A percentile compares a stretch with the other conserved stretches of the same genome.
phyloP scores from a whole-genome alignment of 345 rosid genomes.

The Syzygium oleosum region DNA sequence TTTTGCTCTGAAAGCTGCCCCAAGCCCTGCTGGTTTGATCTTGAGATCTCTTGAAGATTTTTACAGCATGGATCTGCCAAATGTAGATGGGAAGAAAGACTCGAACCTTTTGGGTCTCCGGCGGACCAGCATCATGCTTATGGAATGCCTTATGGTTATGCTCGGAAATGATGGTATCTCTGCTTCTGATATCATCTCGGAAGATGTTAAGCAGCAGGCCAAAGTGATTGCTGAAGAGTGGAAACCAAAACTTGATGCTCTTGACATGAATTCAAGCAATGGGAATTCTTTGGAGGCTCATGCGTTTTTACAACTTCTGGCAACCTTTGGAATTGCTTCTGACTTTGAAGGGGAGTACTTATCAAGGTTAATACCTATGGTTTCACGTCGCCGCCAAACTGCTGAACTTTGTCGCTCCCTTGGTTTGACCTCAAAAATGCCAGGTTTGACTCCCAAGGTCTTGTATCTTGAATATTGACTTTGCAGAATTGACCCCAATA shows the following conservation, averaged over 20 bases:
- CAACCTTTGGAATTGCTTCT: constrained; percentile 81
- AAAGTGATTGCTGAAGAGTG: constrained; percentile 79
- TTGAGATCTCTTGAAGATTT: constrained; percentile 79
- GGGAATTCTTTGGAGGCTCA: constrained; percentile 99
- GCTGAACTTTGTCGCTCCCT: constrained; percentile 89
- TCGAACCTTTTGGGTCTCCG: constrained; percentile 83
- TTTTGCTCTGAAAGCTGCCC: constrained; percentile 67
- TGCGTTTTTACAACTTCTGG: constrained; percentile 92
- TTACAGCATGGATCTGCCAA: constrained; percentile 55
- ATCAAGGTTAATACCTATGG: constrained; percentile 82
- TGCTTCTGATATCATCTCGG: constrained; percentile 46
- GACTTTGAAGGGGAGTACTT: constrained; percentile 66
- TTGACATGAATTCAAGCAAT: constrained; percentile 79
- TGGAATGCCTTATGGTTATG: constrained; percentile 93
- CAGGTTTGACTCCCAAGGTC: constrained; percentile 52
- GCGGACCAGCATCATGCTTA: constrained; percentile 95
- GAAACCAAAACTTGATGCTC: constrained; percentile 73
- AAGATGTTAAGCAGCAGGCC: constrained; percentile 62
- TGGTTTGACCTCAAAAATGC: constrained; percentile 84
- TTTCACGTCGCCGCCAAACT: constrained; percentile 97
- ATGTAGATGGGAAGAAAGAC: constrained; percentile 80
- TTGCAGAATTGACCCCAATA: not conserved
- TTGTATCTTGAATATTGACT: not conserved
- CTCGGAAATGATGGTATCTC: constrained; percentile 39
- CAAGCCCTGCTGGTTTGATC: constrained; percentile 66